Base-by-base conservation (phyloP, 129 eudicot genomes). In the Calendula officinalis region DNA sequence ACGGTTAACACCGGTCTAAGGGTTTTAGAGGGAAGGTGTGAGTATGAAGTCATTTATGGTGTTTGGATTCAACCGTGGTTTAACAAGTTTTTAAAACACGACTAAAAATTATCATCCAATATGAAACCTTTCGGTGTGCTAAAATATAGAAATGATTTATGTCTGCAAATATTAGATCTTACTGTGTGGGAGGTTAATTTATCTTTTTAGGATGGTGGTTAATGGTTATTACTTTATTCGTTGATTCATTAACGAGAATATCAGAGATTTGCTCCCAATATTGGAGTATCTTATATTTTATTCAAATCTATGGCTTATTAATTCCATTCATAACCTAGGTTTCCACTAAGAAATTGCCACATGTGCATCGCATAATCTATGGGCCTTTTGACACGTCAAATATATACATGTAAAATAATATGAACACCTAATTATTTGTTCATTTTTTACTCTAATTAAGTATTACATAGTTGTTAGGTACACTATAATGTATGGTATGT, bases 201-300 rank as follows among this genome's bases (percentile, higher is more conserved):
- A 47, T 56, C 64, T 57, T 48, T 73, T 39, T 8, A 60, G 62
- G 34, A 42, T 17, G 62, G 72, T 45, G 3, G 63, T 57, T 57
- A 14, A 5, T 16, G 36, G 58, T 72, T 63, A 72, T 37, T 62
- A 50, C 72, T 66, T 73, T 66, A 74, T 74, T 57, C 73, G 40
- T 22, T 56, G 72, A 73, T 50, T 71, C 69, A 71, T 71, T 13
- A 71, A 66, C 13, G 56, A 33, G 78, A 58, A 67, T 74, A 66
- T 66, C 15, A 34, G 10, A 71, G 72, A 73, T 73, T 73, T 73
- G 78, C 60, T 73, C 64, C 67, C 67, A 64, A 56, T 73, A 73
- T 73, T 66, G 67, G 78, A 66, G 68, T 74, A 74, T 74, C 78
- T 58, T 66, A 47, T 74, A 57, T 58, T 74, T 66, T 74, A 74